Evolutionary conservation across 306 rosid genomes (phyloP).

Genomic region (Vachellia collinsii): DNA sequence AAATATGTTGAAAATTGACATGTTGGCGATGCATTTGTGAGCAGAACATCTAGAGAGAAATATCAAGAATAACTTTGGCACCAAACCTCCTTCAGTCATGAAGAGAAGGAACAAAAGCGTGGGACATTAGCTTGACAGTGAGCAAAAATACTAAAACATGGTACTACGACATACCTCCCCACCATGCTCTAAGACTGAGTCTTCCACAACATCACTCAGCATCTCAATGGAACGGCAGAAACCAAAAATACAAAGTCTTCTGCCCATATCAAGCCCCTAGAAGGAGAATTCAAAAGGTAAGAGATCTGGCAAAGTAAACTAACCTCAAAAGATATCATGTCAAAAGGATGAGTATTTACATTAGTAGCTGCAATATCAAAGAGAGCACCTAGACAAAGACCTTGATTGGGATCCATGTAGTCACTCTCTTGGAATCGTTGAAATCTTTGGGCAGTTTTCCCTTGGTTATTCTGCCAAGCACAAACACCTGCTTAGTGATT

Average conservation of each 20-base stretch:
- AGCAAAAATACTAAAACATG: slow-evolving; percentile 13
- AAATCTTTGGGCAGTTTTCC: slow-evolving; percentile 56
- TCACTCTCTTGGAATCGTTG: slow-evolving; percentile 84
- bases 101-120: slow-evolving; percentile 17
- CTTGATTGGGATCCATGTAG: slow-evolving; percentile 91
- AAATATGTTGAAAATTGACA: background rate
- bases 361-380: slow-evolving; percentile 97
- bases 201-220: slow-evolving; percentile 97
- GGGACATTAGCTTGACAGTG: slow-evolving; percentile 6
- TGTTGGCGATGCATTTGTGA: background rate
- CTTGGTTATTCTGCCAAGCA: slow-evolving; percentile 74
- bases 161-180: slow-evolving; percentile 75
- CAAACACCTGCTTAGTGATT: slow-evolving; percentile 29
- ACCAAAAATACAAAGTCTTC: slow-evolving; percentile 90
- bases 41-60: slow-evolving; percentile 26
- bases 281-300: slow-evolving; percentile 34
- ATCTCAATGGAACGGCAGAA: slow-evolving; percentile 97
- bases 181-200: slow-evolving; percentile 90
- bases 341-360: slow-evolving; percentile 47
- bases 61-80: slow-evolving; percentile 9
- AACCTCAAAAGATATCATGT: slow-evolving; percentile 16
- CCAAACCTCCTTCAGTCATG: slow-evolving; percentile 4
- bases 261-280: slow-evolving; percentile 92
- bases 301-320: slow-evolving; percentile 10
- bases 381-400: slow-evolving; percentile 89